Evolutionary conservation across 345 rosid genomes (phyloP).

Genomic region (Hypericum androsaemum): DNA sequence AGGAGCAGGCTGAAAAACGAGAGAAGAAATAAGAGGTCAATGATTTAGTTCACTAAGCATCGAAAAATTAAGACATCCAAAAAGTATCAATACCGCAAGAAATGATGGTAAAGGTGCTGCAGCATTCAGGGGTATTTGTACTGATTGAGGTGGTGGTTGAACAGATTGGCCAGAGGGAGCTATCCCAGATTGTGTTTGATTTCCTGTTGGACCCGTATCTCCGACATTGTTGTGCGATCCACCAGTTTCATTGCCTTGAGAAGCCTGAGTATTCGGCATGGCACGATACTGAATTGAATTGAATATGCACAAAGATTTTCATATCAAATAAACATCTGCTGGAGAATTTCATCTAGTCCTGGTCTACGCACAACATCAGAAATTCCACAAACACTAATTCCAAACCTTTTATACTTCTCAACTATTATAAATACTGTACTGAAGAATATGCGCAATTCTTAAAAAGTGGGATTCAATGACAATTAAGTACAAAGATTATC

Average conservation of each 20-base stretch:
- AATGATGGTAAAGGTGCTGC: constrained; percentile 59
- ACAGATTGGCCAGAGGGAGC: constrained; percentile 40
- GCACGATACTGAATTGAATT: constrained; percentile 32
- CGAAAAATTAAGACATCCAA: background rate
- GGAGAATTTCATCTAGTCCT: too few species aligned
- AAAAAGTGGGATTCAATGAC: too few species aligned
- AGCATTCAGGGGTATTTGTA: constrained; percentile 56
- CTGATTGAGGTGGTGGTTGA: constrained; percentile 45
- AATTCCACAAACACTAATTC: too few species aligned
- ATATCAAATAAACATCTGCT: background rate
- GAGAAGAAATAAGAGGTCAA: constrained; percentile 1
- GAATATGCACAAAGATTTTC: background rate
- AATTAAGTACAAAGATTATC: background rate
- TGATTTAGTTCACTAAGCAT: background rate
- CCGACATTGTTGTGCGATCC: constrained; percentile 25
- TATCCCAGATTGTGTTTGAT: constrained; percentile 43
- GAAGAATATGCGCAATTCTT: too few species aligned
- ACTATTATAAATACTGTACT: too few species aligned
- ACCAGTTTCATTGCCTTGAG: constrained; percentile 43
- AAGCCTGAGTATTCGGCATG: constrained; percentile 33
- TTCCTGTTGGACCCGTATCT: constrained; percentile 41
- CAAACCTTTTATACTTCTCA: too few species aligned
- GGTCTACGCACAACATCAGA: too few species aligned
- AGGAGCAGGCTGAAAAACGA: constrained; percentile 62
- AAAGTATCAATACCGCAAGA: constrained; percentile 27